Base-by-base conservation (phyloP, 2,329 filamentous ascomycete species). In the Emergomyces pasteurianus region DNA sequence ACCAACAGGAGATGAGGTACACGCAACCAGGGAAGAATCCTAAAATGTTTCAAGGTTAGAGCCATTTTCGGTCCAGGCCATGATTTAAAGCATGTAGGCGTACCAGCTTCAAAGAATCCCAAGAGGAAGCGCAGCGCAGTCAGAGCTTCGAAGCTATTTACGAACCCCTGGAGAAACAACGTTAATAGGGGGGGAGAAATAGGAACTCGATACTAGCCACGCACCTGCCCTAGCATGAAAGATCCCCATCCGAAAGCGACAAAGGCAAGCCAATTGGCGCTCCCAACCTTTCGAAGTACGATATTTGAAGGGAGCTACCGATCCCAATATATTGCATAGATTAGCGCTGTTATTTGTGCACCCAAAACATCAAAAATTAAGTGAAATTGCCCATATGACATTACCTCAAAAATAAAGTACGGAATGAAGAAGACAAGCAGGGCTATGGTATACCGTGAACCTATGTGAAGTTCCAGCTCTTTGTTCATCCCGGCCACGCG, bases 391-490 rank as follows among this genome's bases (percentile, higher is more conserved):
- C 18, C 21, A 9, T 26, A 42, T 43, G n/a, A n/a, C n/a, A n/a
- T n/a, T 55, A 53, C 84, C 69, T 91, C 86, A 64, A 88, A 86
- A 56, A 88, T 55, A 63, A 87, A 81, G 71, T 90, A 90, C 0
- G 86, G 82, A 65, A 88, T 79, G 77, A 90, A 90, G 77, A 90
- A 90, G 67, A 89, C 79, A 53, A 89, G 77, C 2, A 86, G 86
- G 60, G 86, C 80, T 67, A 90, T 81, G 28, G 83, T 79, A 60
- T 70, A 72, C 43, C 68, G 66, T 50, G 59, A 54, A 1, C 65
- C 66, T 38, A 65, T 60, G 49, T 74, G 54, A 14, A 77, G 69
- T 38, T 61, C 54, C 16, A 67, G 61, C 10, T 70, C 68, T 38
- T 58, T 53, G 26, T 63, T 60, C 67, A 73, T 69, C 10, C 81